These are phyloP conservation scores for Phaffia australis DNA, from an alignment of 768 basidiomycete genomes.

Conservation along the genomic window DNA sequence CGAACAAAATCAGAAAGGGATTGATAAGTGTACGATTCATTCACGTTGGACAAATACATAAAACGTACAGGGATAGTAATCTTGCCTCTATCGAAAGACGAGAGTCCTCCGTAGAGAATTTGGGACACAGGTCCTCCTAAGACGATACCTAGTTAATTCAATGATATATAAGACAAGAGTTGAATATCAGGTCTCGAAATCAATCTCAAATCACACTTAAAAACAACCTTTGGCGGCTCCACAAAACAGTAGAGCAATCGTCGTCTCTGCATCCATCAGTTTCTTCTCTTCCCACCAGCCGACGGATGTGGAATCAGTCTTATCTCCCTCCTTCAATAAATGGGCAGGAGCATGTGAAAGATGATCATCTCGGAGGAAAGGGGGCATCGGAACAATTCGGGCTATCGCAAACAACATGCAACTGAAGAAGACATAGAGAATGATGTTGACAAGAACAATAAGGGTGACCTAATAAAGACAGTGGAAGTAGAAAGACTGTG, in stretches of 20 bases:
- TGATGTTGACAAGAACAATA: constrained; percentile 22
- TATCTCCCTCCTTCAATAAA: background rate
- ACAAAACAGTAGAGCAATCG: constrained; percentile 23
- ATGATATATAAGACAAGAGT: background rate
- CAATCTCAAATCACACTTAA: too few species aligned
- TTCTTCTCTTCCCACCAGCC: constrained; percentile 16
- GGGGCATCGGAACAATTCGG: constrained; percentile 20
- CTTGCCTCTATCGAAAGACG: constrained; percentile 23
- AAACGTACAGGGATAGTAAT: constrained; percentile 30
- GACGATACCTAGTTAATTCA: constrained; percentile 10
- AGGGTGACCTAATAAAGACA: constrained; percentile 6
- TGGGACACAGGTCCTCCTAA: constrained; percentile 27
- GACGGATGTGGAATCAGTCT: background rate
- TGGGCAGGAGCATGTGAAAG: background rate
- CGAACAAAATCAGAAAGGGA: too few species aligned
- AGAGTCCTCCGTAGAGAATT: constrained; percentile 32
- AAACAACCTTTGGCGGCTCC: constrained; percentile 17
- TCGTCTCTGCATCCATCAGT: constrained; percentile 18
- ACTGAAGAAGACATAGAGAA: constrained; percentile 23
- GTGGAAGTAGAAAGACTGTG: background rate
- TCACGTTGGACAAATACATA: too few species aligned
- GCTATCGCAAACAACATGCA: constrained; percentile 17
- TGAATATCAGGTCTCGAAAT: background rate
- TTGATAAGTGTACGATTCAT: too few species aligned
- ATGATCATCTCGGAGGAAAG: background rate